These are phyloP conservation scores for Neophaeococcomyces aloes DNA, from an alignment of 2,329 filamentous ascomycete species.

Conservation along the genomic window DNA sequence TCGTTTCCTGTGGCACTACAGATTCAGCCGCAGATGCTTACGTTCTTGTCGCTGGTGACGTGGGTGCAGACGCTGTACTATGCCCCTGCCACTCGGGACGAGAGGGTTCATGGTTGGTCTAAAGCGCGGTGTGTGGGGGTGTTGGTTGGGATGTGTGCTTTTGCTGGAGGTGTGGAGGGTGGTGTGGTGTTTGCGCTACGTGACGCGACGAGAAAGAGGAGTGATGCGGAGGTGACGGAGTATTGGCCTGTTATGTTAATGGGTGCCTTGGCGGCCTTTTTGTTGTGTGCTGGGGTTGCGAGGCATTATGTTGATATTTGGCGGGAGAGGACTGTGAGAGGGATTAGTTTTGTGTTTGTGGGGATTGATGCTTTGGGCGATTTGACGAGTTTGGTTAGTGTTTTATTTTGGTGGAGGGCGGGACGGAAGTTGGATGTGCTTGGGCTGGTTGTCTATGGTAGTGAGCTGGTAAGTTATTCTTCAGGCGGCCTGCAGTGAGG, in stretches of 20 bases:
- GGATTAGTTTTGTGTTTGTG: conserved; percentile 63
- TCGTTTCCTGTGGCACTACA: conserved; percentile 44
- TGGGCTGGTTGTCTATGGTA: conserved; percentile 57
- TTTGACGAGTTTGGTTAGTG: conserved; percentile 54
- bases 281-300: conserved; percentile 56
- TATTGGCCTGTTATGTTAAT: conserved; percentile 55
- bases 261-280: conserved; percentile 52
- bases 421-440: conserved; percentile 41
- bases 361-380: conserved; percentile 60
- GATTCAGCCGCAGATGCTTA: conserved; percentile 49
- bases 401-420: conserved; percentile 47
- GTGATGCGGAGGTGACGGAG: conserved; percentile 23
- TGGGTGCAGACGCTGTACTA: conserved; percentile 50
- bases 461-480: conserved; percentile 46
- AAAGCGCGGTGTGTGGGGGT: conserved; percentile 40
- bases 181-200: conserved; percentile 49
- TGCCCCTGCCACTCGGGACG: conserved; percentile 17
- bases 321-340: conserved; percentile 53
- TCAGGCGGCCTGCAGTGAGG: too few relatives aligned
- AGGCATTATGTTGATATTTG: conserved; percentile 63
- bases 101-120: conserved; percentile 46
- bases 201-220: conserved; percentile 33
- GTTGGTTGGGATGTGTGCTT: conserved; percentile 40
- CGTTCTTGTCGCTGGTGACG: conserved; percentile 40
- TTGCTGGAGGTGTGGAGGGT: conserved; percentile 51